Conservation (phyloP, 345 rosid genomes). For the Melaleuca alternifolia region DNA sequence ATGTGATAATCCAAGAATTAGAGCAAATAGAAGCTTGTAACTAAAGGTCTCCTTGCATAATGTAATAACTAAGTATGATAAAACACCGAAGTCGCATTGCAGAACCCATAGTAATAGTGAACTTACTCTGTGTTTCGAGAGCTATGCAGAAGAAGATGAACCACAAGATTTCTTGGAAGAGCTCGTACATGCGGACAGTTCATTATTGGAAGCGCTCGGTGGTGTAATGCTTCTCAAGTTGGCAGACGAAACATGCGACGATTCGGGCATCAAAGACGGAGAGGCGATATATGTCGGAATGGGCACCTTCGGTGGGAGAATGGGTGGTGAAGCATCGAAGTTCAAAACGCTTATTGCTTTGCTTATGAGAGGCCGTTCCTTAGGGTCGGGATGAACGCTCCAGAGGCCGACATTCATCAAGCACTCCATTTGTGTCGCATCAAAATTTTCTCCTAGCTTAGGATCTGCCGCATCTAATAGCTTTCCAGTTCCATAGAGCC, state of each 20-base stretch:
- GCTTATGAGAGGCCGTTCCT: slow-evolving; percentile 6
- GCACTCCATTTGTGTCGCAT: not conserved
- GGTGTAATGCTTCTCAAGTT: not conserved
- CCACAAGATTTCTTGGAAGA: not conserved
- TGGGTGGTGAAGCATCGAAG: slow-evolving; percentile 1
- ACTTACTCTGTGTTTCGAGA: not conserved
- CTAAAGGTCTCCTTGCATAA: not conserved
- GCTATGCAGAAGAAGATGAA: not conserved
- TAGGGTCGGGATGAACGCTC: not conserved
- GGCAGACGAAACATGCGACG: not conserved
- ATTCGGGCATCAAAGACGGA: not conserved
- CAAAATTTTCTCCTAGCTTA: not conserved
- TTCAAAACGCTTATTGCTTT: not conserved
- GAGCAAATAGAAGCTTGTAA: not conserved
- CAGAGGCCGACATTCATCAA: not conserved
- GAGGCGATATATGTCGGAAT: not conserved
- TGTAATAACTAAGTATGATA: not conserved
- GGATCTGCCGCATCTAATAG: not conserved
- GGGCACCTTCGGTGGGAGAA: slow-evolving; percentile 1
- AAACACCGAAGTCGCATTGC: not conserved
- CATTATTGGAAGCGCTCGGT: not conserved
- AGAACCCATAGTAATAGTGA: not conserved
- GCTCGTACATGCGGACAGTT: not conserved
- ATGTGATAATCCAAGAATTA: too few relatives aligned
- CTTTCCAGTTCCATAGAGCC: not conserved